Base-by-base conservation (phyloP, 2,329 filamentous ascomycete species). In the Parascedosporium putredinis region DNA sequence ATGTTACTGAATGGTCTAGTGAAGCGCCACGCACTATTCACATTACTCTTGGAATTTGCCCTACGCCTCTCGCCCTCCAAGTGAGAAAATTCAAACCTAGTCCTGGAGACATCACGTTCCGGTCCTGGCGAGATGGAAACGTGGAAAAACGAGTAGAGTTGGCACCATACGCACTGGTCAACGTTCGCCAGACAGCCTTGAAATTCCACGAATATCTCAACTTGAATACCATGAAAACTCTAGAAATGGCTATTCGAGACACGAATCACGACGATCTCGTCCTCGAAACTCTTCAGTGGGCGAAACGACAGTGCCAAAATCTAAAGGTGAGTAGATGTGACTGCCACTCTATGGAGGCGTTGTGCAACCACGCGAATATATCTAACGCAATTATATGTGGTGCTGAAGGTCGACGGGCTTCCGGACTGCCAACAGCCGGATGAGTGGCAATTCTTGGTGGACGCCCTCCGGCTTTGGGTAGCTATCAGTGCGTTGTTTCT, bases 391-490 rank as follows among this genome's bases (percentile, higher is more conserved):
- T 31, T n/a, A 12, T 31, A 6, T 12, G 12, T 12, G 12, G 18
- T 20, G 1, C 12, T 8, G 12, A 18, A 48, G 46, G 46, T 45
- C 43, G 16, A 22, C 9, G 33, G 33, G 14, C 46, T 48, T 29
- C 14, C 20, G 10, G 33, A 48, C n/a, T 16, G 36, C 3, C 51
- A 60, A 0, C 53, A 56, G 2, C 52, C 57, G 18, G 52, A 56
- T 12, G 63, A 70, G 31, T 59, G 62, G 24, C 49, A 55, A 1
- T 63, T 75, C 3, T 50, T 76, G n/a, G 51, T 53, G 1, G 64
- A 66, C 8, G 61, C 72, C 3, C 68, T 76, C 20, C 57, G 59
- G 5, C 55, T 76, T 1, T 73, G 71, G 68, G 71, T 75, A 54
- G 68, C 68, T 3, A 67, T 67, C 9, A 63, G 74, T 76, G 56